These are phyloP conservation scores for Termitomyces sp. DNA, from an alignment of 768 basidiomycete genomes.

Conservation along the genomic window DNA sequence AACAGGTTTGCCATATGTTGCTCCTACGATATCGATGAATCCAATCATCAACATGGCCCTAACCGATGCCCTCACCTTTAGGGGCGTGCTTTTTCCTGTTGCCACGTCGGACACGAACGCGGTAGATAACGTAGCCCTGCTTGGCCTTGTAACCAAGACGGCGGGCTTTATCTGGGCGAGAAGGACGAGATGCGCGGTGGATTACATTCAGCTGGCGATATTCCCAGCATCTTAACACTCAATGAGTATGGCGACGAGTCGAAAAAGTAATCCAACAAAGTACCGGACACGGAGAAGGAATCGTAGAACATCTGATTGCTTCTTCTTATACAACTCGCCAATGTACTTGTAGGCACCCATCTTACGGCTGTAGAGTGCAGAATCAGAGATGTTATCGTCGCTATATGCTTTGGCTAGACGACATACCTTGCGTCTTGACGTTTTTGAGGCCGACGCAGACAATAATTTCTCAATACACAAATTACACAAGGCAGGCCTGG, in stretches of 20 bases:
- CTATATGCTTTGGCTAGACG: not conserved
- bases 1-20: conserved; percentile 98
- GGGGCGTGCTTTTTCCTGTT: conserved; percentile 99
- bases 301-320: conserved; percentile 94
- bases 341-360: conserved; percentile 98
- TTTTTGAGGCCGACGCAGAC: conserved; percentile 29
- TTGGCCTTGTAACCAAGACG: conserved; percentile 99
- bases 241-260: not conserved
- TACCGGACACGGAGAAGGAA: conserved; percentile 97
- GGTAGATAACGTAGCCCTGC: conserved; percentile 98
- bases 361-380: conserved; percentile 38
- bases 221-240: conserved; percentile 81
- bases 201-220: conserved; percentile 98
- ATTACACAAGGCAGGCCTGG: conserved; percentile 24
- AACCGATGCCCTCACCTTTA: conserved; percentile 66
- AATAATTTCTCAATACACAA: conserved; percentile 13
- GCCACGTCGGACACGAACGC: conserved; percentile 94
- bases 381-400: not conserved
- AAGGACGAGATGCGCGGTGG: conserved; percentile 96
- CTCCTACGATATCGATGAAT: conserved; percentile 49
- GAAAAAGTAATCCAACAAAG: conserved; percentile 21
- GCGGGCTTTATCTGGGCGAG: conserved; percentile 98
- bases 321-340: conserved; percentile 97
- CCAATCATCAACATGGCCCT: not conserved
- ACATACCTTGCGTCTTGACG: conserved; percentile 38